Evolutionary conservation across 2,329 filamentous ascomycete genomes (phyloP).

Genomic region (Fragosphaeria purpurea): DNA sequence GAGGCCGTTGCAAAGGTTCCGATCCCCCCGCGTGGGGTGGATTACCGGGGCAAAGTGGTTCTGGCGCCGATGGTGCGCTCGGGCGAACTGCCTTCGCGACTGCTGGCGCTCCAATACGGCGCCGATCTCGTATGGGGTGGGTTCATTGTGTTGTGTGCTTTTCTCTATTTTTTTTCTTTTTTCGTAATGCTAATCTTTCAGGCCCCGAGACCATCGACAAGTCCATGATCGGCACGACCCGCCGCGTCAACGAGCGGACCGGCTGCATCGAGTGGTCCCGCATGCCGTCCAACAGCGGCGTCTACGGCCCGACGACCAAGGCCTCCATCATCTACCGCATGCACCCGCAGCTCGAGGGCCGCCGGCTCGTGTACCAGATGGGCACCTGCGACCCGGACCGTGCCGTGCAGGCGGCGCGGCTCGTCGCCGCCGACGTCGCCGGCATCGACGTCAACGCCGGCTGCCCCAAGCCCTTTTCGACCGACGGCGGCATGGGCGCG

Average conservation of each 20-base stretch:
- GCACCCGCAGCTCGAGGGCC: slow-evolving; percentile 65
- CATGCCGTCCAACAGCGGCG: slow-evolving; percentile 57
- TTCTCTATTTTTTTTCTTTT: not conserved
- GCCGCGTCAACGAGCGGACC: slow-evolving; percentile 65
- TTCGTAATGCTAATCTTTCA: slow-evolving; percentile 21
- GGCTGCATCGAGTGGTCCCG: slow-evolving; percentile 80
- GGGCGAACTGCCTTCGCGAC: slow-evolving; percentile 84
- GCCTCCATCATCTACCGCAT: slow-evolving; percentile 75
- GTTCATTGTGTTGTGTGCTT: slow-evolving; percentile 16
- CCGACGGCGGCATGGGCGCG: slow-evolving; percentile 88
- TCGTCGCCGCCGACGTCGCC: slow-evolving; percentile 78
- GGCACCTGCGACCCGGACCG: slow-evolving; percentile 75
- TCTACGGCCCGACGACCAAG: slow-evolving; percentile 38
- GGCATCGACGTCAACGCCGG: slow-evolving; percentile 97
- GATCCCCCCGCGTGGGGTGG: slow-evolving; percentile 79
- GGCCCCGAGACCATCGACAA: slow-evolving; percentile 91
- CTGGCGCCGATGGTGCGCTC: slow-evolving; percentile 97
- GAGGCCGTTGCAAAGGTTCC: slow-evolving; percentile 56
- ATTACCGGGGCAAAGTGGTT: slow-evolving; percentile 88
- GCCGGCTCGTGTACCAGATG: slow-evolving; percentile 78
- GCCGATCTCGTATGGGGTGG: slow-evolving; percentile 93
- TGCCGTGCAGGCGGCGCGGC: slow-evolving; percentile 72
- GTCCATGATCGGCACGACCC: slow-evolving; percentile 77
- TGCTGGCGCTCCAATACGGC: slow-evolving; percentile 85
- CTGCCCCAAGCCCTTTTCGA: slow-evolving; percentile 97